Base-by-base conservation (phyloP, 1,284 basidiomycete species). In the Wolfiporia cocos region DNA sequence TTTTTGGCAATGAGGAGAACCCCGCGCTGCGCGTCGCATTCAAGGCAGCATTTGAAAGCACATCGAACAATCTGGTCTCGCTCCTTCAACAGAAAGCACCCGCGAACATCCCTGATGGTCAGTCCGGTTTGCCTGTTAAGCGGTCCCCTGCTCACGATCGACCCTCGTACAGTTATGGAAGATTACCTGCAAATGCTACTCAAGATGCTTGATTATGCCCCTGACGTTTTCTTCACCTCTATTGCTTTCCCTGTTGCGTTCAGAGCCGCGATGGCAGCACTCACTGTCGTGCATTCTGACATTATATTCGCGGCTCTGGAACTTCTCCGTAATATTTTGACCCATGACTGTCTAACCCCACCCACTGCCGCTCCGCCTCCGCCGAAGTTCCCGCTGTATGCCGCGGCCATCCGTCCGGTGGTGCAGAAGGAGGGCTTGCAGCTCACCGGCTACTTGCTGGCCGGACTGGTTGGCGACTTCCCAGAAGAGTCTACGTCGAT, bases 171-270 rank as follows among this genome's bases (percentile, higher is more conserved):
- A 96, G 96, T 97, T 26, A 69, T 99, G 55, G 96, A 99, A 61
- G 96, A 99, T 62, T 99, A 95, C 55, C 63, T 93, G 41, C 91
- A 92, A 54, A 76, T 93, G 61, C 70, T 92, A 26, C 63, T 85
- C 44, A 80, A 85, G 48, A 70, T 92, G 56, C 62, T 86, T 33
- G 74, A 83, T 39, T 68, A 74, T 49, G 69, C 78, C 1, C 91
- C 94, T 1, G 77, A 87, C 44, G 68, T 90, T 29, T 78, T 93
- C 49, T 84, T 94, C 65, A 68, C 81, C 38, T 88, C 88, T 3
- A 68, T 81, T 3, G 74, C 79, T 9, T 86, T 96, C 57, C 76
- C 86, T 3, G 61, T 80, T 37, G 83, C 86, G 5, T 84, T 95
- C 64, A 78, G 79, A 37, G 79, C 84, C 37, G 70, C 80, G 18